phyloP scores from a whole-genome alignment of 2,329 filamentous ascomycete species.

The Penicillium occitanis region DNA sequence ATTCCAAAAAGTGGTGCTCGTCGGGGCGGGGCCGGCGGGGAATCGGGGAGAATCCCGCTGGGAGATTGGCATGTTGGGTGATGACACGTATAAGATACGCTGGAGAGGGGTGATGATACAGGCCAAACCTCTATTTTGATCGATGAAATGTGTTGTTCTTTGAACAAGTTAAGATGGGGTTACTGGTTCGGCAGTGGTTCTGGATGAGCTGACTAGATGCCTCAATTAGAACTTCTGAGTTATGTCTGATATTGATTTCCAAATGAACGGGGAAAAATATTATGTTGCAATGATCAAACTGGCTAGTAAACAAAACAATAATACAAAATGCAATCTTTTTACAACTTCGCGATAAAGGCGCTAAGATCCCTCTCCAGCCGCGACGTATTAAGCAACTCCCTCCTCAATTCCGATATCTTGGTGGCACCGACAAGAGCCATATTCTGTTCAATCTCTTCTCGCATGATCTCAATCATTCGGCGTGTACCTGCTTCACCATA shows the following conservation, averaged over 20 bases:
- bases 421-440: constrained; percentile 37
- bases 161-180: not conserved
- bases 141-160: not conserved
- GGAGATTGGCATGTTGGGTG: not conserved
- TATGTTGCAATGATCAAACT: not conserved
- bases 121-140: not conserved
- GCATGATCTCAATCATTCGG: constrained; percentile 38
- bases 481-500: constrained; percentile 61
- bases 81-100: not conserved
- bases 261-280: not conserved
- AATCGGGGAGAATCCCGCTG: constrained; percentile 11
- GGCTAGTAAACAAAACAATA: too few relatives aligned
- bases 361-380: constrained; percentile 35
- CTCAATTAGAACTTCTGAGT: too few relatives aligned
- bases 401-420: constrained; percentile 29
- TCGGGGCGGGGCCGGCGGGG: too few relatives aligned
- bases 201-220: too few relatives aligned
- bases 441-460: constrained; percentile 37
- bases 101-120: too few relatives aligned
- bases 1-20: too few relatives aligned
- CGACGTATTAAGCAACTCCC: constrained; percentile 34
- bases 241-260: not conserved
- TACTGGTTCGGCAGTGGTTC: not conserved
- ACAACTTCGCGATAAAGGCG: constrained; percentile 23
- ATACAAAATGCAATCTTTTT: not conserved